Evolutionary conservation across 169 alveolate genomes (phyloP).

Genomic region (Eimeria mitis): DNA sequence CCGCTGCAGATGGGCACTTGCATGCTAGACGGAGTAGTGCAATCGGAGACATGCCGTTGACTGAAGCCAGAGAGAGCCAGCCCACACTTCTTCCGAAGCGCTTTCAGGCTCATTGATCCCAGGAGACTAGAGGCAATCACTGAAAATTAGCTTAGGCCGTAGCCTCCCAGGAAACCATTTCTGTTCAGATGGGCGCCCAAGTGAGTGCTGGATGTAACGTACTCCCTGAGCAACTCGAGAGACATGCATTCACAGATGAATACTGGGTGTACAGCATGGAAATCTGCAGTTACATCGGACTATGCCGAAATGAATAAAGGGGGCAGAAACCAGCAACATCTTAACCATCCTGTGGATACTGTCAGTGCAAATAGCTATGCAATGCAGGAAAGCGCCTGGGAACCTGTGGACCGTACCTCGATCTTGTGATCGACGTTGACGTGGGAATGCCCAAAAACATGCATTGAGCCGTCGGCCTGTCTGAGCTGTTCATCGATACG

Average conservation of each 20-base stretch:
- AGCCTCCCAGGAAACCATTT: constrained; percentile 67
- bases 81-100: not conserved
- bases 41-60: not conserved
- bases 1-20: not conserved
- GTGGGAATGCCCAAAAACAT: constrained; percentile 73
- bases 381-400: not conserved
- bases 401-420: constrained; percentile 26
- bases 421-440: constrained; percentile 35
- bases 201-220: constrained; percentile 72
- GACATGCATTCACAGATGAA: not conserved
- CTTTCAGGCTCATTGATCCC: not conserved
- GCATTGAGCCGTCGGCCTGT: constrained; percentile 47
- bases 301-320: not conserved
- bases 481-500: constrained; percentile 75
- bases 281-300: not conserved
- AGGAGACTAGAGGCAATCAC: not conserved
- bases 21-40: not conserved
- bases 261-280: not conserved
- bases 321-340: not conserved
- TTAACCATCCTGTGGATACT: not conserved
- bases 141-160: constrained; percentile 41
- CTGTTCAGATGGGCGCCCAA: constrained; percentile 74
- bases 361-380: not conserved
- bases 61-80: not conserved
- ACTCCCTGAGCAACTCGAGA: constrained; percentile 54